Evolutionary conservation across 1,139 yeast species (phyloP).

Genomic region (Taiozyma sp.): DNA sequence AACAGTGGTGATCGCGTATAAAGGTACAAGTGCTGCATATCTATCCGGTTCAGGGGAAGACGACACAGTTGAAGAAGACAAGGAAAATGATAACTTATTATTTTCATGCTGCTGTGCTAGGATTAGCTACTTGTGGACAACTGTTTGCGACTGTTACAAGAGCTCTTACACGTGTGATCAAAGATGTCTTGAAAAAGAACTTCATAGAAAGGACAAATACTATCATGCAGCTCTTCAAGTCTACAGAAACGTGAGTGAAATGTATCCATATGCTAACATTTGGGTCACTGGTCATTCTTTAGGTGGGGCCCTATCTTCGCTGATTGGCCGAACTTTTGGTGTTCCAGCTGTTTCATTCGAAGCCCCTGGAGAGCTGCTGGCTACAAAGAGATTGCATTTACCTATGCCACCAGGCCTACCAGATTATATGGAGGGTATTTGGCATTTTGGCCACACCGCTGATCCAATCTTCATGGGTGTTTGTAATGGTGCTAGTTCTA

Average conservation of each 20-base stretch:
- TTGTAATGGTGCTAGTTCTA: conserved; percentile 89
- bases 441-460: conserved; percentile 97
- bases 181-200: conserved; percentile 74
- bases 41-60: conserved; percentile 64
- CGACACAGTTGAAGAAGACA: conserved; percentile 77
- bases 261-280: conserved; percentile 68
- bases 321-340: conserved; percentile 87
- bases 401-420: conserved; percentile 95
- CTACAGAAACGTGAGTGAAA: conserved; percentile 59
- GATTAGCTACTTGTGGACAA: conserved; percentile 85
- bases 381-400: conserved; percentile 76
- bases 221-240: conserved; percentile 77
- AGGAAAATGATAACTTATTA: conserved; percentile 77
- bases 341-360: conserved; percentile 86
- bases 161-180: conserved; percentile 87
- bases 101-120: conserved; percentile 98
- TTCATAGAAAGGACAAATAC: conserved; percentile 70
- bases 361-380: conserved; percentile 89
- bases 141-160: conserved; percentile 92
- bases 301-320: conserved; percentile 83
- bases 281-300: conserved; percentile 97
- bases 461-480: conserved; percentile 98
- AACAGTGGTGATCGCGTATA: conserved; percentile 73
- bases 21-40: conserved; percentile 91
- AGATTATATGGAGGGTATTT: conserved; percentile 68